Evolutionary conservation across 345 rosid genomes (phyloP).

Genomic region (Trapa incisa): DNA sequence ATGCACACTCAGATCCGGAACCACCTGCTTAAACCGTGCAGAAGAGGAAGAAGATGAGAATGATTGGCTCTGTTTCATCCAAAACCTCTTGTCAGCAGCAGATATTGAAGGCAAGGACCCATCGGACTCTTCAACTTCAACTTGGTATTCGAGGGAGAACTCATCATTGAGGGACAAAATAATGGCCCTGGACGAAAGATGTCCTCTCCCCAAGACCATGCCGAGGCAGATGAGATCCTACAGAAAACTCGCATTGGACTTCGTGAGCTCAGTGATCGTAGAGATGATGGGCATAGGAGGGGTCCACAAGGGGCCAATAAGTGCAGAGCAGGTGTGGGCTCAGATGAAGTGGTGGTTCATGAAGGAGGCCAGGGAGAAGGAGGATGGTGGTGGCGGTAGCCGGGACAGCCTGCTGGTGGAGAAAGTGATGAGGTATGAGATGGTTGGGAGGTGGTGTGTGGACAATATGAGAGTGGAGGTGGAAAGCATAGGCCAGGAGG

Average conservation of each 20-base stretch:
- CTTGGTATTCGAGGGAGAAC: conserved; percentile 63
- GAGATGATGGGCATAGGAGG: conserved; percentile 10
- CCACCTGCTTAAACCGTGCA: background rate
- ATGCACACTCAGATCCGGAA: conserved; percentile 19
- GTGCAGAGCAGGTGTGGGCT: conserved; percentile 59
- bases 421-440: conserved; percentile 51
- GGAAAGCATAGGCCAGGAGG: conserved; percentile 38
- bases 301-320: conserved; percentile 11
- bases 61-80: conserved; percentile 51
- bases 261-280: conserved; percentile 45
- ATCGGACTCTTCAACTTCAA: conserved; percentile 22
- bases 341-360: conserved; percentile 51
- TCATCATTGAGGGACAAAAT: conserved; percentile 53
- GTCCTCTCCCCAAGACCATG: conserved; percentile 50
- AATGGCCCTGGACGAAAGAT: conserved; percentile 27
- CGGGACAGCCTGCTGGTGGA: conserved; percentile 49
- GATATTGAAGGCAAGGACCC: conserved; percentile 35
- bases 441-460: conserved; percentile 62
- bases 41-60: conserved; percentile 20
- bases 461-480: conserved; percentile 36
- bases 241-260: conserved; percentile 60
- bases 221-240: conserved; percentile 52
- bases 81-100: conserved; percentile 36
- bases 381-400: conserved; percentile 4
- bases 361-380: conserved; percentile 19